phyloP scores from a whole-genome alignment of 768 basidiomycete species.

The Sistotremastrum niveocremeum region DNA sequence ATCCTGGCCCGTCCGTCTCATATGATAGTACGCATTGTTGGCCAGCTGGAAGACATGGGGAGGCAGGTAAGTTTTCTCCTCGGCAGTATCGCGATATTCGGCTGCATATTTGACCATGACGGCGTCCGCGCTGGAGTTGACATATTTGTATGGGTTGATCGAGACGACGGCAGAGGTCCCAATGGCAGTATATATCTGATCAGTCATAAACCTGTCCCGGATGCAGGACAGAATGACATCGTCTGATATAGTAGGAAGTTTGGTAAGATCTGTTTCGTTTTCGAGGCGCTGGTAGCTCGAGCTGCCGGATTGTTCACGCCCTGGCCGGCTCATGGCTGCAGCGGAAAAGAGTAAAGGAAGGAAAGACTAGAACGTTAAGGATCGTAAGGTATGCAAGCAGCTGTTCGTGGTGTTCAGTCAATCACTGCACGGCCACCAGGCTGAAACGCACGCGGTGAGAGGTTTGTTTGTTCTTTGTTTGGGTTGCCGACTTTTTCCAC shows the following conservation, averaged over 20 bases:
- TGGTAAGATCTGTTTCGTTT: slow-evolving; percentile 54
- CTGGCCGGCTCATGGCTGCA: neutral
- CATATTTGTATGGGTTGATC: slow-evolving; percentile 88
- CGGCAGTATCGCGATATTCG: slow-evolving; percentile 66
- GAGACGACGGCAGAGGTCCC: slow-evolving; percentile 67
- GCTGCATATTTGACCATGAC: slow-evolving; percentile 75
- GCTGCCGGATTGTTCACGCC: slow-evolving; percentile 24
- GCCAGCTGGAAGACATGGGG: slow-evolving; percentile 92
- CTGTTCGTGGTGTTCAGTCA: no score
- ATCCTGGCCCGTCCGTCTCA: slow-evolving; percentile 87
- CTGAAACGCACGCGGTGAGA: no score
- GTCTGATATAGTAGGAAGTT: slow-evolving; percentile 57
- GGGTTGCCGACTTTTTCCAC: no score
- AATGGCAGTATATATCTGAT: slow-evolving; percentile 65
- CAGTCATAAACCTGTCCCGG: slow-evolving; percentile 76
- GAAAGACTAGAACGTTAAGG: neutral
- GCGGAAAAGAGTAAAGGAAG: neutral
- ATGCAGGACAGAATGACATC: slow-evolving; percentile 76
- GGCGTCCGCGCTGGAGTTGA: slow-evolving; percentile 71
- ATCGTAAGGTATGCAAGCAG: no score
- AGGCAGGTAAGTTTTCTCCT: slow-evolving; percentile 43
- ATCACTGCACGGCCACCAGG: no score
- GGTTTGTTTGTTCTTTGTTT: no score
- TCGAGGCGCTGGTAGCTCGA: slow-evolving; percentile 57
- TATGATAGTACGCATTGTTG: slow-evolving; percentile 89